Percentiles rank a stretch among this genome's conserved stretches.
Evolutionary conservation across 2,329 filamentous ascomycete genomes (phyloP).

Genomic region (Penicillium fuscoglaucum): DNA sequence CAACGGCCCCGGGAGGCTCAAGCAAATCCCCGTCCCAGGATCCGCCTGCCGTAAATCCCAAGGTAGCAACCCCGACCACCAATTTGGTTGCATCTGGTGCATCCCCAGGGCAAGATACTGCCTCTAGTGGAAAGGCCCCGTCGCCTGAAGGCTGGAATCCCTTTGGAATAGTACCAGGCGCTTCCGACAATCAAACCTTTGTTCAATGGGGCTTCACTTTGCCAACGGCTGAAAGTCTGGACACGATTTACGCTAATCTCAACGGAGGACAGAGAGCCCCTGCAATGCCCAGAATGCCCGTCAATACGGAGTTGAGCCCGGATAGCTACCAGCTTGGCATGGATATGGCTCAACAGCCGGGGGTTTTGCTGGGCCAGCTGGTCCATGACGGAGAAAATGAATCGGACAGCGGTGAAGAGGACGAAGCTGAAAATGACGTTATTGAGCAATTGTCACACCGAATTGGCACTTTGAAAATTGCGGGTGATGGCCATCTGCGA

Average conservation of each 20-base stretch:
- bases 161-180: constrained; percentile 25
- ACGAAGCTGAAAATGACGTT: constrained; percentile 43
- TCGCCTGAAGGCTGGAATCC: constrained; percentile 20
- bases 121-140: constrained; percentile 14
- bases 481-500: constrained; percentile 45
- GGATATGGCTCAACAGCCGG: constrained; percentile 31
- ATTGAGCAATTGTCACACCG: constrained; percentile 47
- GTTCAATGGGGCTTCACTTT: constrained; percentile 37
- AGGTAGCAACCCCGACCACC: constrained; percentile 11
- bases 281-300: constrained; percentile 10
- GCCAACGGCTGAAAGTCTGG: constrained; percentile 40
- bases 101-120: constrained; percentile 15
- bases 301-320: constrained; percentile 28
- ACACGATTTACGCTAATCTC: constrained; percentile 38
- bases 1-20: neutral
- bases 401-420: constrained; percentile 39
- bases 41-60: constrained; percentile 11
- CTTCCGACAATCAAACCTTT: constrained; percentile 26
- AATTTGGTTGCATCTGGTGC: constrained; percentile 8
- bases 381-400: constrained; percentile 29
- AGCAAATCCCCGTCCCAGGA: constrained; percentile 18
- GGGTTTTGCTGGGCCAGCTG: constrained; percentile 22
- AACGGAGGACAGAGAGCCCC: constrained; percentile 12
- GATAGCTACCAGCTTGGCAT: constrained; percentile 30
- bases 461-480: constrained; percentile 47